Evolutionary conservation across 306 rosid species (phyloP).

Genomic region (Lablab purpureus): DNA sequence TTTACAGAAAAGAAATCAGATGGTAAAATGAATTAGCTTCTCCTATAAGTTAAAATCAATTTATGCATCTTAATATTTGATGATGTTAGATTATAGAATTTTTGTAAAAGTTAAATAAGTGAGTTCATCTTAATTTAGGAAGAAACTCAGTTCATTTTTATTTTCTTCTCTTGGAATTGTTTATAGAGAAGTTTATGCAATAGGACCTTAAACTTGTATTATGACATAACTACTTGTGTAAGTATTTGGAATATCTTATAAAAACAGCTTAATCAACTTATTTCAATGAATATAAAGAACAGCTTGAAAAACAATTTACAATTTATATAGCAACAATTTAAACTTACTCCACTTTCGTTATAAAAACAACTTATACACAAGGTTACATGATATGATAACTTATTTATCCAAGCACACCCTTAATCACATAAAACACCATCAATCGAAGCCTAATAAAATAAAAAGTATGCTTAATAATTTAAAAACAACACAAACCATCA

Average conservation of each 20-base stretch:
- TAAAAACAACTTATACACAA: not conserved
- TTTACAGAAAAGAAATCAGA: not conserved
- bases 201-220: not conserved
- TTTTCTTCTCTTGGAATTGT: not conserved
- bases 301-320: not conserved
- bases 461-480: not conserved
- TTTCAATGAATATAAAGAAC: not conserved
- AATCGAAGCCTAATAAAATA: conserved; percentile 32
- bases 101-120: not conserved
- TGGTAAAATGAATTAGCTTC: not conserved
- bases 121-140: not conserved
- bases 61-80: not conserved
- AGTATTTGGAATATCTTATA: not conserved
- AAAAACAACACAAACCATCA: not conserved
- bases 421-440: conserved; percentile 32
- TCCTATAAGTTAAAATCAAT: not conserved
- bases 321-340: not conserved
- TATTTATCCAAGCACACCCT: not conserved
- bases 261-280: not conserved
- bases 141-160: not conserved
- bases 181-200: not conserved
- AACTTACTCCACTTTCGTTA: not conserved
- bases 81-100: not conserved
- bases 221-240: not conserved
- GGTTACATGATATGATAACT: not conserved